Conservation (phyloP, 164 flowering plant species). For the Vitis rotundifolia region DNA sequence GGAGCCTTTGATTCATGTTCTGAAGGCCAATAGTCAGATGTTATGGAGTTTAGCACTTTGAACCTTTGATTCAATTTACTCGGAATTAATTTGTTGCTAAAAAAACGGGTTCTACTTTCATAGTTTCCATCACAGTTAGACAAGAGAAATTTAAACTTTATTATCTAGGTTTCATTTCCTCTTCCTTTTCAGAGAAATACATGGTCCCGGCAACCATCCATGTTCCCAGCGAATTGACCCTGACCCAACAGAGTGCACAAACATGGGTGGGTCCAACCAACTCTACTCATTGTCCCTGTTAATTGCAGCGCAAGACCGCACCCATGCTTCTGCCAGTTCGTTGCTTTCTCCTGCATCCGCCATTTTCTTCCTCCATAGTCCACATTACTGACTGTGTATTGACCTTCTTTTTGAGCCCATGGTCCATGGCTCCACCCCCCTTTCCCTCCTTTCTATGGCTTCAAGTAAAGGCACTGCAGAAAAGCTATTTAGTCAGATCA, state of each 20-base stretch:
- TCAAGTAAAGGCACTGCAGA: neutral
- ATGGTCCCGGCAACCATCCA: neutral
- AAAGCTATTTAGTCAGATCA: neutral
- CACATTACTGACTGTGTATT: neutral
- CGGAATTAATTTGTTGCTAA: too few species aligned
- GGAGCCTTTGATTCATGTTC: too few species aligned
- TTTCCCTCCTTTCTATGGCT: constrained; percentile 11
- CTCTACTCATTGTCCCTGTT: neutral
- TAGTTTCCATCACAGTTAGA: too few species aligned
- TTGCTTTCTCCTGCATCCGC: constrained; percentile 8
- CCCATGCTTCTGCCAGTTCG: neutral
- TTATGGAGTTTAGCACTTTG: too few species aligned
- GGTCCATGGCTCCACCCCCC: neutral
- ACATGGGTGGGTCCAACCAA: constrained; percentile 15
- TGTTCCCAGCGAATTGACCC: constrained; percentile 9
- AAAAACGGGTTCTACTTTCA: too few species aligned
- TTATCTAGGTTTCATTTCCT: too few species aligned
- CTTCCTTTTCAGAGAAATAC: too few species aligned
- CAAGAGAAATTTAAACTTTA: too few species aligned
- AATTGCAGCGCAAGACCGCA: neutral
- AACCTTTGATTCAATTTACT: too few species aligned
- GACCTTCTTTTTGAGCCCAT: neutral
- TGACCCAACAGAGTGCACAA: constrained; percentile 11
- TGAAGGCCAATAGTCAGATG: too few species aligned
- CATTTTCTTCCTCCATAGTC: neutral